Evolutionary conservation across 1,284 basidiomycete genomes (phyloP), one percentile per base, ranked within the genome.

Genomic region (Trichosporon ovoides): DNA sequence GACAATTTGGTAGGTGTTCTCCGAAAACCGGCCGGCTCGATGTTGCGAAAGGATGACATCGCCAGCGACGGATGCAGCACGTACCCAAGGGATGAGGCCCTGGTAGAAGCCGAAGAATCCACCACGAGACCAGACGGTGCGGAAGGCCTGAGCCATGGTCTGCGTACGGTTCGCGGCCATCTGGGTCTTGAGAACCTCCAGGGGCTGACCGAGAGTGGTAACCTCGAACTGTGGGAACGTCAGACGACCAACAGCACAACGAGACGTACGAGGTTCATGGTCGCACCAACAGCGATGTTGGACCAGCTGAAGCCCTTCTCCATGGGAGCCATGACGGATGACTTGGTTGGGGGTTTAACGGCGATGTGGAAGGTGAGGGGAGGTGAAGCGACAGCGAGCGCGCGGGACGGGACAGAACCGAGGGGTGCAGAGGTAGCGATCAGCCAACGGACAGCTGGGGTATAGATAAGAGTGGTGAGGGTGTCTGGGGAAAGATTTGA

Each of bases 121-220:
- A 66, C 96, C 96, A 65, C 96, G 87, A 68, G 86, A 84, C 88
- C 91, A 95, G 60, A 98, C 91, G 6, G 87, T 87, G 66, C 82
- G 81, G 68, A 91, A 82, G 10, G 96, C 95, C 73, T 93, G 85
- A 60, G 81, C 68, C 93, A 99, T 97, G 13, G 87, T 83, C 76
- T 98, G 91, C 13, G 83, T 85, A 61, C 93, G 85, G 80, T 93
- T 92, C 52, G 91, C 91, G 56, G 93, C 93, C 93, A 97, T 96
- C 74, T 97, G 94, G 12, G 96, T 99, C 81, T 99, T 99, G 72
- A 98, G 79, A 38, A 99, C 96, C 80, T 99, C 96, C 57, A 99
- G 82, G 18, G 96, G 96, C 81, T 99, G 96, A 48, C 96, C 96
- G 43, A 98, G 84, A 12, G 96, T 98, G 56, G 96, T 97, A 63